A percentile compares a stretch with the other conserved stretches of the same genome.
Evolutionary conservation across 495 filamentous ascomycete genomes (phyloP).

Genomic region (Neurospora sp.): DNA sequence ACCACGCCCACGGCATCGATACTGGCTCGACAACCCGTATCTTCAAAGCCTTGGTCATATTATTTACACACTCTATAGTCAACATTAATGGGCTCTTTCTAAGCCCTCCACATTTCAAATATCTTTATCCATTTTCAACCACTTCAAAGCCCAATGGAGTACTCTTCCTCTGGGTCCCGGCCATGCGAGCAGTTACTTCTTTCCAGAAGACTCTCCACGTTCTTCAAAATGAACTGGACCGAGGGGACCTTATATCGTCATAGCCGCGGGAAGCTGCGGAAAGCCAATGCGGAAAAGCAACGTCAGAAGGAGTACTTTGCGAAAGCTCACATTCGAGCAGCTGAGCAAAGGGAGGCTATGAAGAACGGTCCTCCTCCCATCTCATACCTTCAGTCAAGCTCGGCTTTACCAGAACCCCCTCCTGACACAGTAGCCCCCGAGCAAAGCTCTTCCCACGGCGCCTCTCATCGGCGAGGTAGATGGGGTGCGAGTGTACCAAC

Average conservation of each 20-base stretch:
- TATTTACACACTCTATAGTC: not conserved
- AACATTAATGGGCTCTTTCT: not conserved
- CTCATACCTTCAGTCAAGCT: not conserved
- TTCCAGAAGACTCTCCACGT: not conserved
- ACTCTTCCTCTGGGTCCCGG: not conserved
- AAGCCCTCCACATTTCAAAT: not conserved
- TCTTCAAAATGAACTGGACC: conserved; percentile 35
- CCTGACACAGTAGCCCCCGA: not conserved
- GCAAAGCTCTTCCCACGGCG: not conserved
- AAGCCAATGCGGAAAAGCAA: conserved; percentile 17
- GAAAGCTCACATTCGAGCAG: conserved; percentile 18
- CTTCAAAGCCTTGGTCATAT: too few species aligned
- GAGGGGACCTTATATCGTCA: conserved; percentile 31
- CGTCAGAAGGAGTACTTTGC: conserved; percentile 34
- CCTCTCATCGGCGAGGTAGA: not conserved
- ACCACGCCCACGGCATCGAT: not conserved
- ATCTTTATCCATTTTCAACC: not conserved
- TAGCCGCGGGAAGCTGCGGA: conserved; percentile 22
- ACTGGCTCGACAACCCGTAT: not conserved
- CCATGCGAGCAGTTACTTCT: not conserved
- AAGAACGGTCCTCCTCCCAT: conserved; percentile 5
- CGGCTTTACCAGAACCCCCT: conserved; percentile 3
- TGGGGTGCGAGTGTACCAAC: not conserved
- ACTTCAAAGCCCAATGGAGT: not conserved
- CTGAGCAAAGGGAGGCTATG: conserved; percentile 8